These are phyloP conservation scores for Chalara sp. DNA, from an alignment of 2,329 filamentous ascomycete species.

Conservation along the genomic window DNA sequence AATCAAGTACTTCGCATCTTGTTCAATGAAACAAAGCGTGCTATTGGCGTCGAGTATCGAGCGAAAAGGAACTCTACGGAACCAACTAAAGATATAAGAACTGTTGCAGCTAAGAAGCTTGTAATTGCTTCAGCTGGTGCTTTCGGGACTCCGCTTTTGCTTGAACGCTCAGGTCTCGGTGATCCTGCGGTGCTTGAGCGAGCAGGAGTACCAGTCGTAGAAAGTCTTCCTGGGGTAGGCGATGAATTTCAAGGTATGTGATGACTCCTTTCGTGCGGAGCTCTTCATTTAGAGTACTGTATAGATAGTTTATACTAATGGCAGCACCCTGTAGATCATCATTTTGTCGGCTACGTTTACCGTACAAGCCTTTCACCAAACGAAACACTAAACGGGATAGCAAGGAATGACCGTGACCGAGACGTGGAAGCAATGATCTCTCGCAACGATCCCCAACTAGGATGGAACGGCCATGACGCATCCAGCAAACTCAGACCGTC, in stretches of 20 bases:
- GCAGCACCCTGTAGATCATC: not conserved
- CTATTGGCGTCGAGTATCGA: not conserved
- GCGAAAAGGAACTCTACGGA: not conserved
- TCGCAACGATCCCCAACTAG: constrained; percentile 26
- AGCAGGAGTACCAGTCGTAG: constrained; percentile 35
- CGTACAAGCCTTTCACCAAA: not conserved
- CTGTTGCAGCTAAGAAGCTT: constrained; percentile 40
- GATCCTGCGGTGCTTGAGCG: constrained; percentile 36
- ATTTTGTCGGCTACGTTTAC: not conserved
- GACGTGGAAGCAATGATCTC: not conserved
- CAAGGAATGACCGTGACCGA: not conserved
- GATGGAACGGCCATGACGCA: constrained; percentile 46
- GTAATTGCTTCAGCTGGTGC: constrained; percentile 37
- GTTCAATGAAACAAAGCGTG: not conserved
- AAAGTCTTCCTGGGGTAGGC: constrained; percentile 43
- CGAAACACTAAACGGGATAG: not conserved
- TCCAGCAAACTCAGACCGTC: constrained; percentile 46
- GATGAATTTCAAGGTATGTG: constrained; percentile 47
- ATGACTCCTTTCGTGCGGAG: constrained; percentile 31
- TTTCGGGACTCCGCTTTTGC: constrained; percentile 31
- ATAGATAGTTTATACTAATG: not conserved
- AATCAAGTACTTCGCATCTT: constrained; percentile 41
- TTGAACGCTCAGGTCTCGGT: constrained; percentile 56
- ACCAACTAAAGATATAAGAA: not conserved
- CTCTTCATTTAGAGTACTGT: not conserved